These are phyloP conservation scores for Wickerhamiella domercqiae DNA, from an alignment of 805 yeast species.

Conservation along the genomic window DNA sequence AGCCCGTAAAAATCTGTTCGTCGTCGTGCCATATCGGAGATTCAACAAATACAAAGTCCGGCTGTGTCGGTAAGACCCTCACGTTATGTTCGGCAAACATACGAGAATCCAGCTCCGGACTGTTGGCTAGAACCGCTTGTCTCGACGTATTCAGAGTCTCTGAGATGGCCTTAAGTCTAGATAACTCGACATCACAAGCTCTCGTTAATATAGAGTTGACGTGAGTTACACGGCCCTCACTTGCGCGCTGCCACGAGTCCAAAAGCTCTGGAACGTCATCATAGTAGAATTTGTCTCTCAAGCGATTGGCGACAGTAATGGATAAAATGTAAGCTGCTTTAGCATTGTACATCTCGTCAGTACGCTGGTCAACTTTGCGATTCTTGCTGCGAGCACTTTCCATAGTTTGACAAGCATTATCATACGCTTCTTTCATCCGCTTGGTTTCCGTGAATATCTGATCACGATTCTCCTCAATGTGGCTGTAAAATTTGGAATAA, in stretches of 20 bases:
- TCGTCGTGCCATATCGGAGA: slow-evolving; percentile 96
- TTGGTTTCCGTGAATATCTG: slow-evolving; percentile 39
- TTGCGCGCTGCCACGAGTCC: slow-evolving; percentile 69
- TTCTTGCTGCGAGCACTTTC: slow-evolving; percentile 65
- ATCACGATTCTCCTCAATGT: slow-evolving; percentile 33
- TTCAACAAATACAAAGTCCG: slow-evolving; percentile 72
- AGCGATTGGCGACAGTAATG: slow-evolving; percentile 71
- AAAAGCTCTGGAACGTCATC: slow-evolving; percentile 87
- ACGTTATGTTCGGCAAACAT: slow-evolving; percentile 87
- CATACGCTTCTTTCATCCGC: slow-evolving; percentile 63
- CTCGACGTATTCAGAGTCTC: slow-evolving; percentile 36
- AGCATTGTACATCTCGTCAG: slow-evolving; percentile 72
- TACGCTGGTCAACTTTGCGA: slow-evolving; percentile 48
- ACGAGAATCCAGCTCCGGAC: slow-evolving; percentile 59
- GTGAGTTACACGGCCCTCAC: slow-evolving; percentile 60
- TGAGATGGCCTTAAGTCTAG: slow-evolving; percentile 31
- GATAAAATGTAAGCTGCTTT: slow-evolving; percentile 72
- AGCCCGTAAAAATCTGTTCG: slow-evolving; percentile 43
- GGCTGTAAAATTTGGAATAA: slow-evolving; percentile 46
- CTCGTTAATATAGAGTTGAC: slow-evolving; percentile 51
- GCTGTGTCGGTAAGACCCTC: slow-evolving; percentile 45
- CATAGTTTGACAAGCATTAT: slow-evolving; percentile 61
- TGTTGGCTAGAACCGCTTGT: slow-evolving; percentile 48
- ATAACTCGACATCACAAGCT: slow-evolving; percentile 31
- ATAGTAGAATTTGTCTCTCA: slow-evolving; percentile 82